Evolutionary conservation across 2,329 filamentous ascomycete species (phyloP).

Genomic region (Exophiala xenobiotica): DNA sequence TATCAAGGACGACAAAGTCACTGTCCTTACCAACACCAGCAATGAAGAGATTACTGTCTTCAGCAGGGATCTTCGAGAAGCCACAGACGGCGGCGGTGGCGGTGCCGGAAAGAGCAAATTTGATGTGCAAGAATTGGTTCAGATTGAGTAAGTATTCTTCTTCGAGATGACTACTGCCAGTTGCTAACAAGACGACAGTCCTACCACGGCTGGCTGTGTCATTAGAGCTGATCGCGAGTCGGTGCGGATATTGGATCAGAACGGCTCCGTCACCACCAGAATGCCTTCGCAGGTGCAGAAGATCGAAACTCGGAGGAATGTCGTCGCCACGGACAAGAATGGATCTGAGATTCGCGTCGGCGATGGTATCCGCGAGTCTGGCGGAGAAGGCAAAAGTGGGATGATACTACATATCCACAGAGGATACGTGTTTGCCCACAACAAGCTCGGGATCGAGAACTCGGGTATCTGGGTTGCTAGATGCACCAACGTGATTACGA

Average conservation of each 20-base stretch:
- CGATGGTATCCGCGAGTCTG: conserved; percentile 87
- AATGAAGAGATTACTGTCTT: conserved; percentile 96
- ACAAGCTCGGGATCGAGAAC: conserved; percentile 75
- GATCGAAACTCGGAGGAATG: conserved; percentile 75
- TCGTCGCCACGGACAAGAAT: conserved; percentile 87
- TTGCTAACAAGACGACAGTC: conserved; percentile 46
- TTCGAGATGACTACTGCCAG: neutral
- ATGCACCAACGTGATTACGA: conserved; percentile 79
- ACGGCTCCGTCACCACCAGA: conserved; percentile 75
- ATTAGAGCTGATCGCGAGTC: conserved; percentile 95
- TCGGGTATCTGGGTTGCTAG: conserved; percentile 86
- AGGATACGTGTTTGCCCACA: conserved; percentile 87
- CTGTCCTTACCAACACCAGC: conserved; percentile 86
- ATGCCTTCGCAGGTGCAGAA: conserved; percentile 93
- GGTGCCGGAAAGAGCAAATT: conserved; percentile 72
- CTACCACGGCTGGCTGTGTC: conserved; percentile 86
- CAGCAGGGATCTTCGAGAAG: conserved; percentile 92
- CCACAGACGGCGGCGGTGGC: conserved; percentile 78
- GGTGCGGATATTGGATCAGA: conserved; percentile 84
- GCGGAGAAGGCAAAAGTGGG: conserved; percentile 80
- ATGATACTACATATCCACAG: conserved; percentile 92
- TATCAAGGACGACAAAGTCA: conserved; percentile 88
- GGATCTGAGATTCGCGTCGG: conserved; percentile 89
- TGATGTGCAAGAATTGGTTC: conserved; percentile 88
- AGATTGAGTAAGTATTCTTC: conserved; percentile 67